A percentile compares a stretch with the other conserved stretches of the same genome.
phyloP scores from a whole-genome alignment of 1,284 basidiomycete genomes.

The Peniophora sp. region DNA sequence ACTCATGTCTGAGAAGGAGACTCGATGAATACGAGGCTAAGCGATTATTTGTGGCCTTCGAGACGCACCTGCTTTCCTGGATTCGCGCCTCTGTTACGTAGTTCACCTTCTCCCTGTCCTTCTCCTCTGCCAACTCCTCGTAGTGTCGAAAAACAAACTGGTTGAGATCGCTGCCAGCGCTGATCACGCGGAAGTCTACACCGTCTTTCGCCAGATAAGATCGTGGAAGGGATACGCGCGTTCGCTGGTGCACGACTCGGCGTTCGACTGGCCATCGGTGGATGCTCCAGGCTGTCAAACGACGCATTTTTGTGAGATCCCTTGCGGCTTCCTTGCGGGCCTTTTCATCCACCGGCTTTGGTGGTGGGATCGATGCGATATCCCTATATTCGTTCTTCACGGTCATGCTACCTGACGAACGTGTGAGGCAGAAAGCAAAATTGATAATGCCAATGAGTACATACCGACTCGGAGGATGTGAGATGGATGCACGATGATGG shows the following conservation, averaged over 20 bases:
- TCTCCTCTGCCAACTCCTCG: slow-evolving; percentile 8
- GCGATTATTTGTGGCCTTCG: too few species aligned
- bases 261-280: slow-evolving; percentile 28
- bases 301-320: slow-evolving; percentile 16
- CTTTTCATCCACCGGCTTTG: background rate
- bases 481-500: too few species aligned
- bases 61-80: slow-evolving; percentile 24
- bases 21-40: too few species aligned
- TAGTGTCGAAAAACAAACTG: slow-evolving; percentile 31
- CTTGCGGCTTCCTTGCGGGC: slow-evolving; percentile 7
- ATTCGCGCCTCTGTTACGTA: slow-evolving; percentile 30
- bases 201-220: slow-evolving; percentile 29
- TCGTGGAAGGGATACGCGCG: slow-evolving; percentile 30
- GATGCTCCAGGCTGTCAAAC: slow-evolving; percentile 26
- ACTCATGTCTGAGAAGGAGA: slow-evolving; percentile 30
- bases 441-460: too few species aligned
- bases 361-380: background rate
- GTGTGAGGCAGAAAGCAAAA: too few species aligned
- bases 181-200: slow-evolving; percentile 24
- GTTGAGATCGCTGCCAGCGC: slow-evolving; percentile 28
- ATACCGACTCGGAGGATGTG: too few species aligned
- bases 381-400: background rate
- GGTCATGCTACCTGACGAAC: too few species aligned
- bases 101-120: slow-evolving; percentile 19
- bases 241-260: slow-evolving; percentile 15